Conservation (phyloP, 2,329 filamentous ascomycete species). For the Xylaria sp. region DNA sequence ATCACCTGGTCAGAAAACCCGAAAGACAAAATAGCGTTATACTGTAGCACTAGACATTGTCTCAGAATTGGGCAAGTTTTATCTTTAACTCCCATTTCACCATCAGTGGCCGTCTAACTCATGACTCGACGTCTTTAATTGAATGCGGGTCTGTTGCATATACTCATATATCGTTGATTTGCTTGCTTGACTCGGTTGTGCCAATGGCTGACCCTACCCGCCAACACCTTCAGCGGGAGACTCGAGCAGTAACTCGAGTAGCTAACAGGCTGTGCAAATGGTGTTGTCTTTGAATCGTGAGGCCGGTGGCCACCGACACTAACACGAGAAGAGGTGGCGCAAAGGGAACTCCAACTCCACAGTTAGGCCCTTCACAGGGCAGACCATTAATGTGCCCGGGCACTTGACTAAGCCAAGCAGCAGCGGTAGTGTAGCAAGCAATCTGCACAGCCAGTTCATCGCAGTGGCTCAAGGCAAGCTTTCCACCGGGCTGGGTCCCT, state of each 20-base stretch:
- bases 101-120: too few species aligned
- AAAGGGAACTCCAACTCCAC: constrained; percentile 14
- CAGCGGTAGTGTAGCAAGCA: background rate
- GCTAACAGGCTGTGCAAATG: background rate
- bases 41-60: too few species aligned
- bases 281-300: background rate
- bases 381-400: constrained; percentile 17
- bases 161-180: background rate
- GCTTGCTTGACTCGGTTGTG: background rate
- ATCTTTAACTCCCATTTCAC: too few species aligned
- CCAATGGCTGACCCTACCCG: background rate
- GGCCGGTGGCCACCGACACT: background rate
- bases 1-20: too few species aligned
- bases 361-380: constrained; percentile 28
- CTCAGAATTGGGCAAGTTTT: too few species aligned
- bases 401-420: too few species aligned
- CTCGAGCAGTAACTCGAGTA: too few species aligned
- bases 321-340: background rate
- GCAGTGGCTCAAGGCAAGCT: constrained; percentile 1
- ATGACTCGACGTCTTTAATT: too few species aligned
- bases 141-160: background rate
- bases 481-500: background rate
- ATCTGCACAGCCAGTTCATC: constrained; percentile 17
- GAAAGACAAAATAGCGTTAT: background rate
- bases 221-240: too few species aligned